Base-by-base conservation (phyloP, 1,139 yeast species). In the Debaryomycetaceae sp. region DNA sequence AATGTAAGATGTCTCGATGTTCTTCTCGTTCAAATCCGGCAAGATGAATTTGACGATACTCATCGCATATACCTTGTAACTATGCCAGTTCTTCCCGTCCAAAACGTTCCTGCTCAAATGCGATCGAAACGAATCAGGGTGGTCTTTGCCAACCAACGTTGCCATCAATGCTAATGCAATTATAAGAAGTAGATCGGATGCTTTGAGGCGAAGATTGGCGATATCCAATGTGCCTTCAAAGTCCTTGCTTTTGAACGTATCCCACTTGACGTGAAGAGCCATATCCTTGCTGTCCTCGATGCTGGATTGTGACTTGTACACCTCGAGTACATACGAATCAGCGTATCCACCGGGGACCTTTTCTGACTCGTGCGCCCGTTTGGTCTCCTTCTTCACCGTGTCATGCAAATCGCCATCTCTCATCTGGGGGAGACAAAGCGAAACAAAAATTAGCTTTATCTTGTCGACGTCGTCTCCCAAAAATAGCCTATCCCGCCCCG, bases 21-120 rank as follows among this genome's bases (percentile, higher is more conserved):
- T 68, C 1, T 55, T 45, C 0, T 45, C 37, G 0, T 56, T 58
- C 22, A 73, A 55, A 6, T 55, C 52, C 6, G 68, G 48, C 42
- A 74, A 68, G 55, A 82, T 66, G n/a, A 78, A 70, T 43, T 77
- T 61, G n/a, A 82, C 45, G 11, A 83, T 50, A 17, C 59, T 47
- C 35, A 63, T 36, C 0, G 80, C 71, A 27, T 56, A 52, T 0
- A 45, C 46, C 44, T 69, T 70, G 53, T 68, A 76, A 3, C 56
- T 57, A 1, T 50, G 39, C 77, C 81, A 76, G 9, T 61, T 50
- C 1, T 40, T 17, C 2, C 9, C 22, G 8, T 47, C 37, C 14
- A 46, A 45, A 40, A 58, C 48, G 38, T 46, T 53, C 20, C 43
- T 35, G 34, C 36, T 34, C 34, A 59, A 34, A 22, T 53, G 49